These are phyloP conservation scores for Lodderomyces theae DNA, from an alignment of 1,139 yeast species.

Conservation along the genomic window DNA sequence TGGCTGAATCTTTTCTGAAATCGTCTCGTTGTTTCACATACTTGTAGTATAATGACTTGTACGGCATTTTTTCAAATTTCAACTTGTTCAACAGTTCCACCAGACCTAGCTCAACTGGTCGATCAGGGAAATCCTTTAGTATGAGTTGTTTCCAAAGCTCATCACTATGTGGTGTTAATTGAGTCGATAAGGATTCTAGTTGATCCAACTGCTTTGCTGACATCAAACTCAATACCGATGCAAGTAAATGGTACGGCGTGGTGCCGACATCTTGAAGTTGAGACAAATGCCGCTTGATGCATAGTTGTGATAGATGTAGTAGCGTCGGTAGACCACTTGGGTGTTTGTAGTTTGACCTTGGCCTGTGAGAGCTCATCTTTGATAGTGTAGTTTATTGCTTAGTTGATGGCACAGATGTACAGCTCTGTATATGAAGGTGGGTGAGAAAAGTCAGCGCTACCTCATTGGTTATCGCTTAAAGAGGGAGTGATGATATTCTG, in stretches of 20 bases:
- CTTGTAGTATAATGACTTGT: conserved; percentile 39
- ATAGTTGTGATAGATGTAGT: conserved; percentile 10
- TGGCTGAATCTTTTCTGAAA: conserved; percentile 51
- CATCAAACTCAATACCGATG: conserved; percentile 42
- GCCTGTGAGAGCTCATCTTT: neutral
- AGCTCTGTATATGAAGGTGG: too few species aligned
- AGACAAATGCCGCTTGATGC: conserved; percentile 11
- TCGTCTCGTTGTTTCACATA: conserved; percentile 44
- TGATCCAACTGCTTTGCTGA: conserved; percentile 45
- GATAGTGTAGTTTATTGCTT: too few species aligned
- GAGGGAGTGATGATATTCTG: too few species aligned
- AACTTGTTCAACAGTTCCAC: conserved; percentile 5
- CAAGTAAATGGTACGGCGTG: conserved; percentile 48
- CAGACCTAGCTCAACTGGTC: conserved; percentile 23
- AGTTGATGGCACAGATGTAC: too few species aligned
- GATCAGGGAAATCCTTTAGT: conserved; percentile 48
- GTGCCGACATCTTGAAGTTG: conserved; percentile 40
- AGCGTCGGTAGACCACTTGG: conserved; percentile 13
- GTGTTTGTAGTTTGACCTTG: conserved; percentile 2
- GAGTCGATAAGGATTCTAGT: conserved; percentile 45
- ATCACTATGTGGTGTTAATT: conserved; percentile 48
- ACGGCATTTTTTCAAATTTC: conserved; percentile 27
- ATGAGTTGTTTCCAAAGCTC: conserved; percentile 48
- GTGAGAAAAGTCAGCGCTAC: neutral
- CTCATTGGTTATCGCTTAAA: neutral